Percentiles rank a stretch among this genome's conserved stretches.
These are phyloP conservation scores for Talinum fruticosum DNA, from an alignment of 148 eudicot species.

Conservation along the genomic window DNA sequence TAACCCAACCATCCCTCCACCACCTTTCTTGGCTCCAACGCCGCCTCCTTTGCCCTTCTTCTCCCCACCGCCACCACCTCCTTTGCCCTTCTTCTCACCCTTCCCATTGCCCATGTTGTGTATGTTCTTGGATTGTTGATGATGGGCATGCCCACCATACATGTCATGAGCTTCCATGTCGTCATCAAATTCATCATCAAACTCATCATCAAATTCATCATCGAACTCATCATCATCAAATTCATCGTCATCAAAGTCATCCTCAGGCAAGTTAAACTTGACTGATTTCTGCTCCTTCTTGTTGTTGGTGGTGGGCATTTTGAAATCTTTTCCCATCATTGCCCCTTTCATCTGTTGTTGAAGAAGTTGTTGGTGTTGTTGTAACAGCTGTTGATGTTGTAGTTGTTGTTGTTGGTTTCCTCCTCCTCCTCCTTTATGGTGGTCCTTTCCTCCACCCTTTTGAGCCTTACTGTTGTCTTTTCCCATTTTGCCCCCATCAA, in stretches of 20 bases:
- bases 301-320: constrained; percentile 28
- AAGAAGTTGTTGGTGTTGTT: constrained; percentile 34
- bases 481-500: constrained; percentile 42
- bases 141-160: constrained; percentile 35
- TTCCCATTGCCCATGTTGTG: constrained; percentile 23
- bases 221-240: constrained; percentile 42
- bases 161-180: constrained; percentile 24
- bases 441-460: constrained; percentile 35
- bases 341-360: constrained; percentile 45
- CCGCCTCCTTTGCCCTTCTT: constrained; percentile 19
- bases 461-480: constrained; percentile 32
- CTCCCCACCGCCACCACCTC: constrained; percentile 22
- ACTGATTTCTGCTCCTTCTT: constrained; percentile 52
- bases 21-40: background rate
- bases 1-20: constrained; percentile 10
- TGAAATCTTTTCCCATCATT: constrained; percentile 31
- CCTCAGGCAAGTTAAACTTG: constrained; percentile 57
- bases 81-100: constrained; percentile 26
- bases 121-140: constrained; percentile 20
- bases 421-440: constrained; percentile 21
- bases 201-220: constrained; percentile 33
- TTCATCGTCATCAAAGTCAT: constrained; percentile 45
- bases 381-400: constrained; percentile 14
- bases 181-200: constrained; percentile 39
- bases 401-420: constrained; percentile 10